phyloP scores from a whole-genome alignment of 2,329 filamentous ascomycete genomes.

The Zymoseptoria ardabiliae region DNA sequence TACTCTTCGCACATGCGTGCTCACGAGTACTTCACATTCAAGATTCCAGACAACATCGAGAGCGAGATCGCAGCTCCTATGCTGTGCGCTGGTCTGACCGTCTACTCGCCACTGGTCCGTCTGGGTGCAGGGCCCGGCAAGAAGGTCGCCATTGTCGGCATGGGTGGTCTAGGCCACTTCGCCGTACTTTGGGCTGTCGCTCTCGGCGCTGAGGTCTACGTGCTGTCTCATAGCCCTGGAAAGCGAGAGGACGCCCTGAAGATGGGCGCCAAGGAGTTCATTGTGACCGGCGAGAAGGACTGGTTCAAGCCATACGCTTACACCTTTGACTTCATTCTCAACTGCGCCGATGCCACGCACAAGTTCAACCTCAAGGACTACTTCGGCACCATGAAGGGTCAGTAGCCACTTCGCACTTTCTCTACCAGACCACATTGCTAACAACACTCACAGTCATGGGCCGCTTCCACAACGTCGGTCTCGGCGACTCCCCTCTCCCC shows the following conservation, averaged over 20 bases:
- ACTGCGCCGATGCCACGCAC: conserved; percentile 62
- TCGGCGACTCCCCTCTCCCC: conserved; percentile 68
- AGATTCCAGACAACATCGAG: conserved; percentile 66
- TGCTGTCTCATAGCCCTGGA: conserved; percentile 51
- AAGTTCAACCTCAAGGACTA: conserved; percentile 62
- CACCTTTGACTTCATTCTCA: conserved; percentile 70
- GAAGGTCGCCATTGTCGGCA: conserved; percentile 68
- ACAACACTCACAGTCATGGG: conserved; percentile 53
- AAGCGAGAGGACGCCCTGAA: conserved; percentile 55
- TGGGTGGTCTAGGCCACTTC: conserved; percentile 45
- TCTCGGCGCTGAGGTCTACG: conserved; percentile 55
- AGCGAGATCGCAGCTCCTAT: conserved; percentile 50
- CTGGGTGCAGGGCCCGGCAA: conserved; percentile 70
- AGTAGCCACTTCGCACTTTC: neutral
- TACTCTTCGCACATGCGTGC: conserved; percentile 62
- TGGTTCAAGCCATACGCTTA: conserved; percentile 50
- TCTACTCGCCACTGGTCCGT: conserved; percentile 68
- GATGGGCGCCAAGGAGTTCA: conserved; percentile 55
- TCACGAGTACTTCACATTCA: conserved; percentile 68
- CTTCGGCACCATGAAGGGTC: conserved; percentile 62
- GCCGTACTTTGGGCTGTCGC: conserved; percentile 43
- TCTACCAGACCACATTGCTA: neutral
- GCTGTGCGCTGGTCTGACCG: conserved; percentile 75
- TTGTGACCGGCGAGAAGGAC: conserved; percentile 49
- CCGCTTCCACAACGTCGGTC: conserved; percentile 69